A percentile compares a stretch with the other conserved stretches of the same genome.
Conservation (phyloP, 257 asterid species). For the Coffea eugenioides region DNA sequence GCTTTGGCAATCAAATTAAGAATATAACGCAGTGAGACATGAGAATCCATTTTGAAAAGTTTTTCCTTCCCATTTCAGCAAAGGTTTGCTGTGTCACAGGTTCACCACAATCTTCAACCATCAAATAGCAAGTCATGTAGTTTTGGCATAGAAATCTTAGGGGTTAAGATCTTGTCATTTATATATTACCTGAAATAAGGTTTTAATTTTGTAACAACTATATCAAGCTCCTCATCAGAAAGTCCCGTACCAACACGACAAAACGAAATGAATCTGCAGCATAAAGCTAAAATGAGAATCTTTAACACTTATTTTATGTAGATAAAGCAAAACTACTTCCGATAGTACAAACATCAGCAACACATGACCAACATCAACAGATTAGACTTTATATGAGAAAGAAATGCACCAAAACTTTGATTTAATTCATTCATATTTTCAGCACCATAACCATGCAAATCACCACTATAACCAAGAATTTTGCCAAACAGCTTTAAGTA, state of each 20-base stretch:
- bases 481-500: background rate
- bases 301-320: background rate
- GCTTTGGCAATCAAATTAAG: background rate
- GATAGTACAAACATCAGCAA: background rate
- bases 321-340: background rate
- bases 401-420: background rate
- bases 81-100: background rate
- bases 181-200: conserved; percentile 72
- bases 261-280: conserved; percentile 92
- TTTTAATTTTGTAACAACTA: conserved; percentile 70
- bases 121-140: no score
- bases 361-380: background rate
- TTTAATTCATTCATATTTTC: background rate
- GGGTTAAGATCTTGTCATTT: background rate
- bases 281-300: conserved; percentile 31
- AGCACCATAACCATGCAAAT: background rate
- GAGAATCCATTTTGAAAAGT: background rate
- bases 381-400: background rate
- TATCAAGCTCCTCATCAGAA: conserved; percentile 86
- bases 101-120: background rate
- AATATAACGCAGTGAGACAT: background rate
- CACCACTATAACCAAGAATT: background rate
- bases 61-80: background rate
- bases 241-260: conserved; percentile 99
- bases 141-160: background rate